phyloP scores from a whole-genome alignment of 108 stramenopile species.

The Cylindrotheca closterium region DNA sequence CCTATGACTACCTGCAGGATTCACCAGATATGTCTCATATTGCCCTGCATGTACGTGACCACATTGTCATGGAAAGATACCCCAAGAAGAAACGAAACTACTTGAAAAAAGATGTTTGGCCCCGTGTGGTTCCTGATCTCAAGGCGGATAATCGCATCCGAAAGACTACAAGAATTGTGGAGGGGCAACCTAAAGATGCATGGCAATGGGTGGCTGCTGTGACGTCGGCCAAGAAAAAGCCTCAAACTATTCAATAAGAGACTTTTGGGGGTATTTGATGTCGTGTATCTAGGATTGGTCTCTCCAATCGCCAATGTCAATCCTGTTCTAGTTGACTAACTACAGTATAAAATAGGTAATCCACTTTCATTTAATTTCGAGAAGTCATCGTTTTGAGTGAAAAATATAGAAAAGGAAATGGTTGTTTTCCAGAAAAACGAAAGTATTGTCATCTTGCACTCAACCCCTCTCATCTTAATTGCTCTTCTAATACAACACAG shows the following conservation, averaged over 20 bases:
- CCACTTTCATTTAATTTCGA: too few species aligned
- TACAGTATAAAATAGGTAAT: too few species aligned
- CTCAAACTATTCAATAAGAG: not conserved
- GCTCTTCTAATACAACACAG: too few species aligned
- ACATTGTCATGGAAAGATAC: conserved; percentile 16
- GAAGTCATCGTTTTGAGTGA: too few species aligned
- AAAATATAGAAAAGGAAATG: too few species aligned
- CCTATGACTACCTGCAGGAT: conserved; percentile 24
- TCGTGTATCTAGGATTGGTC: not conserved
- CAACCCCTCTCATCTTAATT: too few species aligned
- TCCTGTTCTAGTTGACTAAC: too few species aligned
- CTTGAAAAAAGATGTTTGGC: conserved; percentile 31
- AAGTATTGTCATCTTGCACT: too few species aligned
- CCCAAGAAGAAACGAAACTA: conserved; percentile 11
- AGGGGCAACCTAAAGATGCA: conserved; percentile 13
- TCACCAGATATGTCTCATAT: conserved; percentile 11
- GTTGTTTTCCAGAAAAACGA: too few species aligned
- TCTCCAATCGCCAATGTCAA: too few species aligned
- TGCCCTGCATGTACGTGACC: conserved; percentile 33
- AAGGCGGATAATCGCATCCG: conserved; percentile 29
- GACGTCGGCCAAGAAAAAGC: not conserved
- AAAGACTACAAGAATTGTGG: conserved; percentile 20
- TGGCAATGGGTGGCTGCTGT: conserved; percentile 34
- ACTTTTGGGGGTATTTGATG: not conserved
- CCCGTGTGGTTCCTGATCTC: conserved; percentile 32